phyloP scores from a whole-genome alignment of 2,329 filamentous ascomycete species.

The Fusarium sp. region DNA sequence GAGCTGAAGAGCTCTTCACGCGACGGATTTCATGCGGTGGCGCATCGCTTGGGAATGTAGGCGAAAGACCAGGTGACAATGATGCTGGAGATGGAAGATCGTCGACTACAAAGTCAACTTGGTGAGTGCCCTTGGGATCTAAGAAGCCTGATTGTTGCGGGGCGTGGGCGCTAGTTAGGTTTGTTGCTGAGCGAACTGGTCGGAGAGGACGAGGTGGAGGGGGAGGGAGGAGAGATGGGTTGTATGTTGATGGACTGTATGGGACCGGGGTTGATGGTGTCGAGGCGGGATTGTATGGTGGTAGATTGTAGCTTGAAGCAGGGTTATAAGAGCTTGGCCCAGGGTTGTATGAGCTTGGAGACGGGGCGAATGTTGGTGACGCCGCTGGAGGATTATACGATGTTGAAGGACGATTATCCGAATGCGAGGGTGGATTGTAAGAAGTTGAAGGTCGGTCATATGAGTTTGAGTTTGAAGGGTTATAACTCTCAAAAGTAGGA shows the following conservation, averaged over 20 bases:
- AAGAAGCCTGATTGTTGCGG: slow-evolving; percentile 40
- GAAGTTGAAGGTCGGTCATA: background rate
- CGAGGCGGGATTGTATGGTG: background rate
- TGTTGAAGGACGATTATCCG: background rate
- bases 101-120: slow-evolving; percentile 45
- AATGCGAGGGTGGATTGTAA: background rate
- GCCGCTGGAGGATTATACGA: background rate
- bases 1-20: slow-evolving; percentile 51
- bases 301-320: background rate
- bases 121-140: slow-evolving; percentile 32
- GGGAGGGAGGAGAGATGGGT: slow-evolving; percentile 33
- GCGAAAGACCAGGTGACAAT: slow-evolving; percentile 17
- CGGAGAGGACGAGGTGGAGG: slow-evolving; percentile 38
- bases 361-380: background rate
- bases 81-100: slow-evolving; percentile 33
- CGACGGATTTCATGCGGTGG: slow-evolving; percentile 44
- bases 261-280: background rate
- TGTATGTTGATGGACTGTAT: background rate
- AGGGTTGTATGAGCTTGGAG: background rate
- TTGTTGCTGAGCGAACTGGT: slow-evolving; percentile 44
- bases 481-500: background rate
- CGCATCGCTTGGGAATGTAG: slow-evolving; percentile 13
- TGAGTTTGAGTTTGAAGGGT: background rate
- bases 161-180: slow-evolving; percentile 41
- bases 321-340: background rate